Evolutionary conservation across 1,284 basidiomycete species (phyloP).

Genomic region (Boletus coffeatus): DNA sequence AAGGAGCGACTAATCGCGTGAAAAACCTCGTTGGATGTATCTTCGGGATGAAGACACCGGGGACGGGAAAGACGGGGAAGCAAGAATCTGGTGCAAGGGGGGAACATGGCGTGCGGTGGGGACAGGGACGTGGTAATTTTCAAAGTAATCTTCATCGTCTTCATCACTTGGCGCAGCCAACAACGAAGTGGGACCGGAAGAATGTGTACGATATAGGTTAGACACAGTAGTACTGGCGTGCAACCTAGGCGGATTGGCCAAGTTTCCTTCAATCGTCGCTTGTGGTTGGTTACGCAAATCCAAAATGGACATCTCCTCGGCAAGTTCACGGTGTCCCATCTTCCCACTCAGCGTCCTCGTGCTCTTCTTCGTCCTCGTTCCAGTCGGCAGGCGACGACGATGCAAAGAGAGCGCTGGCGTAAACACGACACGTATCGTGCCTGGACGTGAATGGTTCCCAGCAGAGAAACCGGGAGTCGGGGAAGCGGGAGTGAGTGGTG

Average conservation of each 20-base stretch:
- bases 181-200: conserved; percentile 49
- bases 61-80: conserved; percentile 46
- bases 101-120: conserved; percentile 18
- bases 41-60: conserved; percentile 67
- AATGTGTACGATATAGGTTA: conserved; percentile 69
- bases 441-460: conserved; percentile 20
- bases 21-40: conserved; percentile 63
- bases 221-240: conserved; percentile 83
- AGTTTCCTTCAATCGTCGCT: conserved; percentile 78
- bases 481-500: conserved; percentile 38
- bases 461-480: conserved; percentile 35
- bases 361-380: conserved; percentile 77
- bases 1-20: conserved; percentile 65
- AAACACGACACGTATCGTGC: conserved; percentile 50
- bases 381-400: conserved; percentile 74
- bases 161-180: conserved; percentile 57
- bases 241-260: conserved; percentile 71
- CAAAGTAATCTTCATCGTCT: conserved; percentile 70
- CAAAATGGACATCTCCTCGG: conserved; percentile 46
- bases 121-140: conserved; percentile 36
- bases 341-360: conserved; percentile 69
- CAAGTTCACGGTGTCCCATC: conserved; percentile 49
- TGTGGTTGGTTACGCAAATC: conserved; percentile 85
- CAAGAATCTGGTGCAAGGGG: conserved; percentile 11
- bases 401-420: conserved; percentile 48